Conservation (phyloP, 2,329 filamentous ascomycete species). For the Talaromyces pinophilus region DNA sequence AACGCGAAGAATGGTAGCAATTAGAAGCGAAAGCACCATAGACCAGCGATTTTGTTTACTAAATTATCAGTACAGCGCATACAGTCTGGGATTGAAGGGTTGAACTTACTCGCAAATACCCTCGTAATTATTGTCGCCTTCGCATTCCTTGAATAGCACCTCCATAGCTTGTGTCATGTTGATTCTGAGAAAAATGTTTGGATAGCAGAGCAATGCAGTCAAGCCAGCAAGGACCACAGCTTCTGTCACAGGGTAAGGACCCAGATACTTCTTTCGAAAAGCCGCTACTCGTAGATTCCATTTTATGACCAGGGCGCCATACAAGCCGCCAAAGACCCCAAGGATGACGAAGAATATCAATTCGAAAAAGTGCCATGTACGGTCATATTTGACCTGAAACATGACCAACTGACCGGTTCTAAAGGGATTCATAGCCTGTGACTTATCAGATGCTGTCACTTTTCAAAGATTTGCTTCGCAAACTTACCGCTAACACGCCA, state of each 20-base stretch:
- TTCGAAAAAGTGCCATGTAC: conserved; percentile 98
- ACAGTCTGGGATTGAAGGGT: neutral
- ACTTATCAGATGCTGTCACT: conserved; percentile 2
- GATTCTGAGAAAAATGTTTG: conserved; percentile 90
- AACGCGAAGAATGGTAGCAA: conserved; percentile 78
- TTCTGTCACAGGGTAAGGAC: conserved; percentile 80
- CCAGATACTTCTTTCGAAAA: conserved; percentile 90
- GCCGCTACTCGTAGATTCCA: conserved; percentile 91
- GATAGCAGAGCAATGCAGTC: conserved; percentile 93
- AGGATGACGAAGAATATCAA: conserved; percentile 88
- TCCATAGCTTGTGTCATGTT: conserved; percentile 99
- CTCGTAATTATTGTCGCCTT: conserved; percentile 83
- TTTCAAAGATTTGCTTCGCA: neutral
- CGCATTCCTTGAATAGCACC: conserved; percentile 91
- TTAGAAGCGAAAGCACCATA: conserved; percentile 74
- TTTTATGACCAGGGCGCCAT: conserved; percentile 95
- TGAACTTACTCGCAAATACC: conserved; percentile 73
- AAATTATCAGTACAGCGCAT: conserved; percentile 27
- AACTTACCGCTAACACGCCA: conserved; percentile 71
- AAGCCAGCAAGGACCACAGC: conserved; percentile 77
- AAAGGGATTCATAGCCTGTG: conserved; percentile 89
- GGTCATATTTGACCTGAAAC: conserved; percentile 96
- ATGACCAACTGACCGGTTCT: conserved; percentile 96
- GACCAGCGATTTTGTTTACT: conserved; percentile 67
- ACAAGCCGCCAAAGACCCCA: conserved; percentile 89